Conservation (phyloP, 2,329 filamentous ascomycete genomes). For the Dothistroma septosporum region DNA sequence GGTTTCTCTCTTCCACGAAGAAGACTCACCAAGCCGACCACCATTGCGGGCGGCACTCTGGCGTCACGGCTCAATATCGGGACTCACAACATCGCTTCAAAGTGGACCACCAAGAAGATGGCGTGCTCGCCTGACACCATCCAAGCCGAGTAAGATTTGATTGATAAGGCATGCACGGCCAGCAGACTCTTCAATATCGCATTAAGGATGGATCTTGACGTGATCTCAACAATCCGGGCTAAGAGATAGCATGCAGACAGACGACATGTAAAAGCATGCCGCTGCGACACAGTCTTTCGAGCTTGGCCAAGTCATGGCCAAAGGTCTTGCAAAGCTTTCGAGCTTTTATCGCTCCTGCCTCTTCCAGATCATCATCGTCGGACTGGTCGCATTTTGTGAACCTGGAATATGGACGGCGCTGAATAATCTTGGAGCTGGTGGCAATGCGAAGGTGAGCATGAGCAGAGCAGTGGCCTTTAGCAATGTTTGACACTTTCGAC, state of each 20-base stretch:
- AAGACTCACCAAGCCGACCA: no score
- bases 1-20: no score
- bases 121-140: not conserved
- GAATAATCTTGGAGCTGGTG: constrained; percentile 27
- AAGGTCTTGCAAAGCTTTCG: not conserved
- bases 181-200: not conserved
- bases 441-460: constrained; percentile 13
- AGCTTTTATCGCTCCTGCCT: constrained; percentile 13
- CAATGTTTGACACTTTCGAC: not conserved
- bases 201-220: not conserved
- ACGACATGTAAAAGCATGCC: not conserved
- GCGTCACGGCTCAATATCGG: not conserved
- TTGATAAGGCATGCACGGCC: not conserved
- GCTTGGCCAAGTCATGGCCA: not conserved
- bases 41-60: no score
- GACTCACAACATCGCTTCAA: not conserved
- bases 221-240: not conserved
- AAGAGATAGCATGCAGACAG: not conserved
- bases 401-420: constrained; percentile 23
- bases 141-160: not conserved
- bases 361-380: constrained; percentile 22
- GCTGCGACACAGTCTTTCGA: not conserved
- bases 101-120: not conserved
- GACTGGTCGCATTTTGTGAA: constrained; percentile 17
- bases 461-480: not conserved